Conservation (phyloP, 331 rosid genomes). For the Rhamnella rubrinervis region DNA sequence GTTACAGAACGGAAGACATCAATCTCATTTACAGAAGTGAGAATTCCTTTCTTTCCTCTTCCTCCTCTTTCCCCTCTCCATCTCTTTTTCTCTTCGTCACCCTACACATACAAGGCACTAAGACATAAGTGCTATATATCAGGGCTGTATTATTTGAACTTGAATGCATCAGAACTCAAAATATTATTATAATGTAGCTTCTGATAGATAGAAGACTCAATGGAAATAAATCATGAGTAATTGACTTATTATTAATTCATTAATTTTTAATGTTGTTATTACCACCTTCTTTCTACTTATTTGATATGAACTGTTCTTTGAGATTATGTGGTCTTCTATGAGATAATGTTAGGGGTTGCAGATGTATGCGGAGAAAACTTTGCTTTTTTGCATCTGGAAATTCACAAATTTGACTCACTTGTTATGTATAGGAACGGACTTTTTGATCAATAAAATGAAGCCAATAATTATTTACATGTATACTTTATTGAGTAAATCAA, state of each 20-base stretch:
- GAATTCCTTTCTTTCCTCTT: conserved; percentile 27
- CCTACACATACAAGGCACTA: no score
- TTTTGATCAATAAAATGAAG: neutral
- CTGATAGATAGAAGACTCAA: no score
- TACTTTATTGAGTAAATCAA: neutral
- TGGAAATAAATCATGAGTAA: neutral
- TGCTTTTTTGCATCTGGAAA: neutral
- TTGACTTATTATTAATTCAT: neutral
- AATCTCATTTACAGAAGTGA: conserved; percentile 73
- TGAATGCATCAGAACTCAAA: no score
- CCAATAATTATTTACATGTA: neutral
- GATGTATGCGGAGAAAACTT: neutral
- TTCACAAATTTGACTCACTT: neutral
- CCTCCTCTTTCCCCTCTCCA: conserved; percentile 8
- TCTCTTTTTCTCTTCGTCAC: neutral
- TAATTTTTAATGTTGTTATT: neutral
- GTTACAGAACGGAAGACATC: conserved; percentile 85
- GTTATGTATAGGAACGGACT: neutral
- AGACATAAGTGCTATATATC: no score
- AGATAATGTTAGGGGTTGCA: neutral
- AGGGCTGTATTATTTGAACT: no score
- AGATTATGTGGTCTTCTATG: neutral
- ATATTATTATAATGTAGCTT: no score
- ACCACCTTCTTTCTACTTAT: neutral
- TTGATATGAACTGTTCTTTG: neutral